Base-by-base conservation (phyloP, 1,284 basidiomycete species). In the Ceratobasidium sp. region DNA sequence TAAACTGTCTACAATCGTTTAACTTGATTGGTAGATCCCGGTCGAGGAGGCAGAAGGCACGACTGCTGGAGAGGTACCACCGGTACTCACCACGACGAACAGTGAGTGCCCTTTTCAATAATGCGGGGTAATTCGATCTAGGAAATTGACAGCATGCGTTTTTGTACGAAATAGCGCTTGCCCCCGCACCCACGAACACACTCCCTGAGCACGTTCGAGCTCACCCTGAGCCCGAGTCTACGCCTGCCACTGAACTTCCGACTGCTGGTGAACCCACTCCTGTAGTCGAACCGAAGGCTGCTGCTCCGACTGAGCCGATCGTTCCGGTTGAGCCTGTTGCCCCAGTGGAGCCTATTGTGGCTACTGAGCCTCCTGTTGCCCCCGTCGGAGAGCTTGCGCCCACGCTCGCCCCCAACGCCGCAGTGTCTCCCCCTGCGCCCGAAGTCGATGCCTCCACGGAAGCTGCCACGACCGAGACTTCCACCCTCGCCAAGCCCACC, bases 1-100 rank as follows among this genome's bases (percentile, higher is more conserved):
- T 47, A 26, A 41, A 50, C 26, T 38, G 55, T 32, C 32, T 59
- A 32, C 66, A 30, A 58, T 38, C 35, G 41, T 26, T 26, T 58
- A 52, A 59, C 58, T 54, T 57, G 49, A 21, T 55, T 57, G 35
- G 66, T 44, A 73, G 72, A 73, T 73, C 47, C 66, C 66, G 23
- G 52, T 69, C 66, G 66, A 69, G 26, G 66, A 69, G 26, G 23
- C 66, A 21, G 38, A 54, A 54, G 35, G 52, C 38, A 44, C 26
- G 30, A 38, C 32, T 14, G n/a, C 32, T n/a, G n/a, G n/a, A n/a
- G n/a, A n/a, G n/a, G n/a, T n/a, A 28, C 5, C 55, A 18, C 55
- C 55, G 4, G 55, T 23, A 38, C 55, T n/a, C n/a, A 23, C 55
- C 11, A 38, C 55, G n/a, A n/a, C 30, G 16, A 38, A 38, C 55